phyloP scores from a whole-genome alignment of 108 stramenopile genomes.

The Epipyxis sp. region DNA sequence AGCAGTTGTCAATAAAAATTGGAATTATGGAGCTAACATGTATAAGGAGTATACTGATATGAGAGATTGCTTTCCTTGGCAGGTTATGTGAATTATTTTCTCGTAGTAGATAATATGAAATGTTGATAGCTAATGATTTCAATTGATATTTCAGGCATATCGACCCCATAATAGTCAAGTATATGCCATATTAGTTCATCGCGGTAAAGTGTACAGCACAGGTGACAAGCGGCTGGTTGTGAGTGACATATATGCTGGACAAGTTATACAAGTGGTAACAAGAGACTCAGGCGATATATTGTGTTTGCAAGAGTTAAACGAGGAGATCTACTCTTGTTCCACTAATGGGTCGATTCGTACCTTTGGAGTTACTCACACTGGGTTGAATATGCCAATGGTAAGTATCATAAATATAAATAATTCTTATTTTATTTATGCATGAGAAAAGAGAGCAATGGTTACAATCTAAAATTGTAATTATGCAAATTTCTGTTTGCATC shows the following conservation, averaged over 20 bases:
- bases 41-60: constrained; percentile 3
- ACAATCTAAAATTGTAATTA: too few relatives aligned
- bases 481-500: too few relatives aligned
- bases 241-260: background rate
- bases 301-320: background rate
- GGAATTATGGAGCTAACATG: background rate
- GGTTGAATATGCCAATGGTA: background rate
- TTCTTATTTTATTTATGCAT: too few relatives aligned
- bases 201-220: background rate
- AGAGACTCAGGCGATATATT: background rate
- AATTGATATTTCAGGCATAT: background rate
- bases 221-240: background rate
- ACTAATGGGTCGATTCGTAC: constrained; percentile 8
- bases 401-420: background rate
- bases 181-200: background rate
- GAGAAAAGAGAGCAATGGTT: too few relatives aligned
- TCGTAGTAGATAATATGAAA: background rate
- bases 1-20: background rate
- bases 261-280: background rate
- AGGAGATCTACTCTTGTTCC: background rate
- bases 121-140: background rate
- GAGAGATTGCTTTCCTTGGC: background rate
- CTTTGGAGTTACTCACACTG: background rate
- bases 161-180: background rate
- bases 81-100: background rate